phyloP scores from a whole-genome alignment of 2,329 filamentous ascomycete species.

The Penicillium decumbens region DNA sequence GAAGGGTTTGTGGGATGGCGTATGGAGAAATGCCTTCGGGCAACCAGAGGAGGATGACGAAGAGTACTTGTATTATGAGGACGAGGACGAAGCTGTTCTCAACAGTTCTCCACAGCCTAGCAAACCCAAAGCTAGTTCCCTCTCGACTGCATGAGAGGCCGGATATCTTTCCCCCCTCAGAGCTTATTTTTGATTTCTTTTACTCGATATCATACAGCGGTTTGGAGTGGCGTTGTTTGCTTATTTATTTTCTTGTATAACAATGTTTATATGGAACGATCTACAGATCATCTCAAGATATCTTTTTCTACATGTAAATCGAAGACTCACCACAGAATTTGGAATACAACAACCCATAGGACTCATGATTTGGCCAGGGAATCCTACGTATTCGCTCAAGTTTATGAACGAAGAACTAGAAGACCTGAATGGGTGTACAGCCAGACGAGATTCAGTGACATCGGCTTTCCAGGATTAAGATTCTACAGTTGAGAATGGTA shows the following conservation, averaged over 20 bases:
- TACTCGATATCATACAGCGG: constrained; percentile 20
- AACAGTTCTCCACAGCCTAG: constrained; percentile 4
- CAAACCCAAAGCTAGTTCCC: constrained; percentile 1
- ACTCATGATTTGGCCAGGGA: no score
- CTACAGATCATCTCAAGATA: neutral
- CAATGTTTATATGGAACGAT: constrained; percentile 13
- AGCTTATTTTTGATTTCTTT: constrained; percentile 6
- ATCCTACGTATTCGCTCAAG: no score
- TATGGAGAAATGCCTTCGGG: constrained; percentile 67
- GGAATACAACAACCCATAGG: no score
- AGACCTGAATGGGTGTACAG: no score
- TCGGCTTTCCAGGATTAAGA: no score
- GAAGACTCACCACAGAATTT: no score
- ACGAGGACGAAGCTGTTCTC: constrained; percentile 36
- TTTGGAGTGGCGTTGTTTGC: constrained; percentile 20
- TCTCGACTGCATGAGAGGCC: constrained; percentile 18
- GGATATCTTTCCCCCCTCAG: neutral
- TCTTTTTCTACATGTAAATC: neutral
- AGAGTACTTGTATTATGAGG: constrained; percentile 56
- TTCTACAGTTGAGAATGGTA: no score
- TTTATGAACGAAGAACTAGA: no score
- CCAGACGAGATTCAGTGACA: no score
- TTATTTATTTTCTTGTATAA: constrained; percentile 19
- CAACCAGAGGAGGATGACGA: constrained; percentile 52
- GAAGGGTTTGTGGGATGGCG: constrained; percentile 80